These are phyloP conservation scores for Ophiorrhiza pumila DNA, from an alignment of 257 asterid genomes.

Conservation along the genomic window DNA sequence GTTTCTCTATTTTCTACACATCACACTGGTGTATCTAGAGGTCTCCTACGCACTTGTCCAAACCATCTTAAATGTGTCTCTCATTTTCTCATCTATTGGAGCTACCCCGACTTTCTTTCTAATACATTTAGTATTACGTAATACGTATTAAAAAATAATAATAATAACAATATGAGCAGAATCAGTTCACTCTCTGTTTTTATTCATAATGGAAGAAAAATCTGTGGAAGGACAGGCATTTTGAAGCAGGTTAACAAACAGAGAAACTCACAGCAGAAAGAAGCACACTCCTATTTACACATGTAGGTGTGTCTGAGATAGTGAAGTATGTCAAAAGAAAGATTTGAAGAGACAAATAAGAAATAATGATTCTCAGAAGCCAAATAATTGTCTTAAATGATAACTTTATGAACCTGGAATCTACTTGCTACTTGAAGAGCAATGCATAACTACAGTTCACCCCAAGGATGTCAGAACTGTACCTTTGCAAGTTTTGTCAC, in stretches of 20 bases:
- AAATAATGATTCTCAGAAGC: background rate
- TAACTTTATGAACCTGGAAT: background rate
- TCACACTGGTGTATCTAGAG: no score
- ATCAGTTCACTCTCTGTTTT: no score
- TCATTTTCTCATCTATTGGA: no score
- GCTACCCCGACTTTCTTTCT: no score
- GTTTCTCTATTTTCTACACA: no score
- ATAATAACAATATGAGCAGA: no score
- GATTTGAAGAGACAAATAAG: background rate
- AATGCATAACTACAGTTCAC: background rate
- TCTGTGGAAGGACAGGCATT: background rate
- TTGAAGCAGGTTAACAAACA: background rate
- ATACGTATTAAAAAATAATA: no score
- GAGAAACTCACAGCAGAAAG: background rate
- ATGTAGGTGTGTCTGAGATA: background rate
- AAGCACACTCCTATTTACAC: background rate
- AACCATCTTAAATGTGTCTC: no score
- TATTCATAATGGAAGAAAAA: background rate
- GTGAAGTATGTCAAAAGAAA: background rate
- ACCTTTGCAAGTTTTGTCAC: conserved; percentile 92
- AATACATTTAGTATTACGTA: no score
- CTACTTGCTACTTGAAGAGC: background rate
- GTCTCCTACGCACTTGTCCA: no score
- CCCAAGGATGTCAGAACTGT: conserved; percentile 1
- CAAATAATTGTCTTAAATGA: background rate